Percentiles rank a stretch among this genome's conserved stretches.
phyloP scores from a whole-genome alignment of 2,329 filamentous ascomycete species.

The Aspergillus transmontanensis region DNA sequence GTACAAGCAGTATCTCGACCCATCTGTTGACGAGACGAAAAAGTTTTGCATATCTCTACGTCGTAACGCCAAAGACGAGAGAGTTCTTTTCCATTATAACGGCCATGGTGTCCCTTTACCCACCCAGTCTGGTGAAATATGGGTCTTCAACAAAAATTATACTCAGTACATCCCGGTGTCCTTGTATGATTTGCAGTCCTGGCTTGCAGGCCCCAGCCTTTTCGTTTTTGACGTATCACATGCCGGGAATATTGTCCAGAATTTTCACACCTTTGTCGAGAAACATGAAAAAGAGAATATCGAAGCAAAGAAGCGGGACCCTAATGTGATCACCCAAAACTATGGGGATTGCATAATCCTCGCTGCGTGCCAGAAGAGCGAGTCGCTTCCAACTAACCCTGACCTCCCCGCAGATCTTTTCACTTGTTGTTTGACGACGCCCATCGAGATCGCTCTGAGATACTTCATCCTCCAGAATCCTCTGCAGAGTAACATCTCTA shows the following conservation, averaged over 20 bases:
- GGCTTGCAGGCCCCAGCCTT: constrained; percentile 92
- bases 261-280: constrained; percentile 91
- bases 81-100: constrained; percentile 98
- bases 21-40: constrained; percentile 95
- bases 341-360: constrained; percentile 90
- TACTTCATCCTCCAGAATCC: constrained; percentile 97
- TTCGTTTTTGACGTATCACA: constrained; percentile 99
- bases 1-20: constrained; percentile 95
- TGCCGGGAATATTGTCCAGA: constrained; percentile 90
- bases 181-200: constrained; percentile 90
- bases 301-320: constrained; percentile 74
- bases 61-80: constrained; percentile 91
- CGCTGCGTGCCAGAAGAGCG: constrained; percentile 85
- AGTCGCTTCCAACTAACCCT: constrained; percentile 93
- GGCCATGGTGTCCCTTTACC: constrained; percentile 96
- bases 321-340: constrained; percentile 62
- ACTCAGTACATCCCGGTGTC: constrained; percentile 98
- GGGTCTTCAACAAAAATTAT: constrained; percentile 99
- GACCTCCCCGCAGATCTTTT: constrained; percentile 92
- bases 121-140: constrained; percentile 93
- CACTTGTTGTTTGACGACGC: constrained; percentile 92
- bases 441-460: constrained; percentile 94
- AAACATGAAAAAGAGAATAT: constrained; percentile 91
- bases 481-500: constrained; percentile 65
- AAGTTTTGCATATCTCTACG: constrained; percentile 91